These are phyloP conservation scores for Madurella mycetomatis DNA, from an alignment of 2,329 filamentous ascomycete species.

Conservation along the genomic window DNA sequence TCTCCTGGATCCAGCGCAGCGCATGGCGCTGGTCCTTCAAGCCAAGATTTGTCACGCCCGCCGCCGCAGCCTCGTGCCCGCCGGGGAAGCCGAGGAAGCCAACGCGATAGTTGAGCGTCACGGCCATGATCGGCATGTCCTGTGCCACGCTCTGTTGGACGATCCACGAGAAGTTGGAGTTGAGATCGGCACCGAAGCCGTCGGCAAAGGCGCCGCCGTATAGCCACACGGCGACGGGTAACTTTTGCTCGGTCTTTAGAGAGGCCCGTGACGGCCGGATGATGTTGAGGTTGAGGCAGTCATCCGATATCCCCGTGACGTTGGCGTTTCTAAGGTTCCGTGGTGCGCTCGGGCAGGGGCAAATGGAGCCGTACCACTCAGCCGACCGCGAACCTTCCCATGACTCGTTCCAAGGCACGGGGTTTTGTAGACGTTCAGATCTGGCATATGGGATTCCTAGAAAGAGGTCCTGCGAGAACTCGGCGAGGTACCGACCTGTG, in stretches of 20 bases:
- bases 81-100: slow-evolving; percentile 45
- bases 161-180: slow-evolving; percentile 58
- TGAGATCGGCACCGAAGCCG: slow-evolving; percentile 34
- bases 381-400: slow-evolving; percentile 6
- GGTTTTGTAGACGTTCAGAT: slow-evolving; percentile 26
- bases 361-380: not conserved
- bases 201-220: slow-evolving; percentile 37
- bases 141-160: slow-evolving; percentile 44
- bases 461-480: slow-evolving; percentile 47
- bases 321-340: too few relatives aligned
- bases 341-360: not conserved
- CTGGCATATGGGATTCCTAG: slow-evolving; percentile 52
- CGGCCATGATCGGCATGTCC: slow-evolving; percentile 44
- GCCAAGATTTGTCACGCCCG: slow-evolving; percentile 44
- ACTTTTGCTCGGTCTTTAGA: slow-evolving; percentile 25
- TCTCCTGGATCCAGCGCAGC: slow-evolving; percentile 43
- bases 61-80: slow-evolving; percentile 35
- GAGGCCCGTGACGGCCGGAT: slow-evolving; percentile 47
- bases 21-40: slow-evolving; percentile 42
- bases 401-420: slow-evolving; percentile 12
- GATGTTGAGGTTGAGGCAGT: slow-evolving; percentile 60
- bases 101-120: slow-evolving; percentile 44
- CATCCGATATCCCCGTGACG: slow-evolving; percentile 38
- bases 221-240: slow-evolving; percentile 57
- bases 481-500: slow-evolving; percentile 30